Evolutionary conservation across 2,329 filamentous ascomycete genomes (phyloP), one percentile per base, ranked within the genome.

Genomic region (Echinosphaeria canescens): DNA sequence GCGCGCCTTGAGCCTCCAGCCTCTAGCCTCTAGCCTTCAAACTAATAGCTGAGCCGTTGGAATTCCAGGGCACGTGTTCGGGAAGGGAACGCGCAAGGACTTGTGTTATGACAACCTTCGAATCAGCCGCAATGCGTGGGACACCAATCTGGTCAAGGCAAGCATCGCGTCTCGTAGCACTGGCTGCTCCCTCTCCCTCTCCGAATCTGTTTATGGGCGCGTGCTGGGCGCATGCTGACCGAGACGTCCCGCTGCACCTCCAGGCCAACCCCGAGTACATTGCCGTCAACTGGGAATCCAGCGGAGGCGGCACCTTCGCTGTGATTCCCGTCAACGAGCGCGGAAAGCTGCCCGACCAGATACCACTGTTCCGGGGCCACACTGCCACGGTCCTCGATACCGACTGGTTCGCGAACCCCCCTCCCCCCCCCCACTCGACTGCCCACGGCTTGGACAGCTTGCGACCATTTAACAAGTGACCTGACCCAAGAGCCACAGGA

Each of bases 91-190:
- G 38, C 75, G 80, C 54, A 93, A 92, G 67, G 88, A 98, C 51
- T 79, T 80, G 65, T 93, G 84, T 62, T 98, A 95, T 56, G 88
- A 98, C 53, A 95, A 95, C 53, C 60, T 98, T 39, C 80, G 81
- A 48, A 81, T 98, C 52, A 93, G 82, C 45, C 80, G 76, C 53
- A 98, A 98, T 71, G 88, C 88, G 29, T 98, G 88, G 88, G 88
- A 98, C 52, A 93, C 84, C 43, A 98, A 98, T 57, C 59, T 98
- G 45, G 67, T 95, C 56, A 95, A 95, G 75, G 82, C 49, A 17
- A 19, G 10, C 17, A 19, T 19, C 10, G 14, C 24, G n/a, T n/a
- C n/a, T n/a, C 17, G 17, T 19, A 19, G 17, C 7, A 19, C 17
- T 19, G 17, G 17, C 7, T 25, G n/a, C n/a, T n/a, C n/a, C n/a